A percentile compares a stretch with the other conserved stretches of the same genome.
Conservation (phyloP, 495 filamentous ascomycete species). For the Penicillium canescens region DNA sequence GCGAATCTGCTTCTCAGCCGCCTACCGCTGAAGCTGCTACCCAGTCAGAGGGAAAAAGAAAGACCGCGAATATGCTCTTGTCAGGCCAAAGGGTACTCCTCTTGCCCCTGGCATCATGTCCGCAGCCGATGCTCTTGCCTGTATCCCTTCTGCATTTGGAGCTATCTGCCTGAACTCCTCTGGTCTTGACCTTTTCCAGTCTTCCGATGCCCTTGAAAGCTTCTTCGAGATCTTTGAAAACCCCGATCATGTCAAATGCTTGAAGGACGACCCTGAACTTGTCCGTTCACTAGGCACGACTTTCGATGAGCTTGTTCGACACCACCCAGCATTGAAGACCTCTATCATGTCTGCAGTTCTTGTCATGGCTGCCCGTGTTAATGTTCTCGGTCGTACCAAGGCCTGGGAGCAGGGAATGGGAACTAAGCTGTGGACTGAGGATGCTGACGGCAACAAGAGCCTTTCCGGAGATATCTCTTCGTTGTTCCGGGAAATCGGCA, state of each 20-base stretch:
- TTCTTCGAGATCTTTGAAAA: constrained; percentile 97
- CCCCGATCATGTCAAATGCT: constrained; percentile 78
- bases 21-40: constrained; percentile 16
- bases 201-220: constrained; percentile 74
- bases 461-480: constrained; percentile 33
- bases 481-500: constrained; percentile 38
- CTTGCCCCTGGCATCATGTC: constrained; percentile 78
- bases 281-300: constrained; percentile 65
- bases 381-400: constrained; percentile 64
- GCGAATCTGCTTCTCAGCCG: constrained; percentile 19
- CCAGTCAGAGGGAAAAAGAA: constrained; percentile 19
- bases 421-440: constrained; percentile 72
- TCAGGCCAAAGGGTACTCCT: constrained; percentile 33
- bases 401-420: constrained; percentile 69
- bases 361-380: constrained; percentile 79
- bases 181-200: constrained; percentile 87
- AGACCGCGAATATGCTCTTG: constrained; percentile 35
- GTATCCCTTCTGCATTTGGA: constrained; percentile 83
- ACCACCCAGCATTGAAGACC: constrained; percentile 81
- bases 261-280: constrained; percentile 66
- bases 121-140: constrained; percentile 79
- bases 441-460: constrained; percentile 33
- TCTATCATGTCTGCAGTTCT: constrained; percentile 77
- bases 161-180: constrained; percentile 88
- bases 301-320: constrained; percentile 92